phyloP scores from a whole-genome alignment of 1,284 basidiomycete genomes.

The Austroboletus niveus region DNA sequence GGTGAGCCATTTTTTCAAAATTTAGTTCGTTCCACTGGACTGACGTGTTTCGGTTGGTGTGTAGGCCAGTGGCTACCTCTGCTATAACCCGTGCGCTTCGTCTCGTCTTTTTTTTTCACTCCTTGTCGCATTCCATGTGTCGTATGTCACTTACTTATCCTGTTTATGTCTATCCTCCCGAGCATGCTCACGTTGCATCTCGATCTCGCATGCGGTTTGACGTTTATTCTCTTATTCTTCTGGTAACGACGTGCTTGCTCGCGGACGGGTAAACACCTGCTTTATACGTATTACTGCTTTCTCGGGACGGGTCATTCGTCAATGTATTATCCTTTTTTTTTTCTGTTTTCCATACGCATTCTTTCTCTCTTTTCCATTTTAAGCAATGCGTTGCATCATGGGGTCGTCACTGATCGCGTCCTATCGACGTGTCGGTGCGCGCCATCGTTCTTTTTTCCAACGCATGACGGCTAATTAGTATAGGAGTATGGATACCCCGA shows the following conservation, averaged over 20 bases:
- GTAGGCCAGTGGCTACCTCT: conserved; percentile 79
- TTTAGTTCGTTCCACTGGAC: not conserved
- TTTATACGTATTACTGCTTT: not conserved
- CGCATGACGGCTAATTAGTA: not conserved
- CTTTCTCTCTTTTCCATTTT: too few relatives aligned
- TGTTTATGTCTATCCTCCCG: not conserved
- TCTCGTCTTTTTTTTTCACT: not conserved
- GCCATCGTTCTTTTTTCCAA: too few relatives aligned
- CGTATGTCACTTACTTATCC: conserved; percentile 10
- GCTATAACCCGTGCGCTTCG: conserved; percentile 40
- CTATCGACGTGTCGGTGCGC: too few relatives aligned
- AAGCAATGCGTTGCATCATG: too few relatives aligned
- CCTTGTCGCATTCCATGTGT: not conserved
- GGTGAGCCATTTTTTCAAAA: conserved; percentile 41
- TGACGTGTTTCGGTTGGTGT: not conserved
- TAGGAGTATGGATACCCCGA: not conserved
- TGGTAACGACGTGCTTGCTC: not conserved
- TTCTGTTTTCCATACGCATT: not conserved
- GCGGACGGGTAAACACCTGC: too few relatives aligned
- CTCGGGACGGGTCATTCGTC: not conserved
- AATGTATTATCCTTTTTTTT: not conserved
- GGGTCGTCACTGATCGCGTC: too few relatives aligned
- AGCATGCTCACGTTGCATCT: not conserved
- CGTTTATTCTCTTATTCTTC: not conserved
- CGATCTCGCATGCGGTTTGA: conserved; percentile 1